Evolutionary conservation across 1,284 basidiomycete genomes (phyloP).

Genomic region (Papiliotrema laurentii): DNA sequence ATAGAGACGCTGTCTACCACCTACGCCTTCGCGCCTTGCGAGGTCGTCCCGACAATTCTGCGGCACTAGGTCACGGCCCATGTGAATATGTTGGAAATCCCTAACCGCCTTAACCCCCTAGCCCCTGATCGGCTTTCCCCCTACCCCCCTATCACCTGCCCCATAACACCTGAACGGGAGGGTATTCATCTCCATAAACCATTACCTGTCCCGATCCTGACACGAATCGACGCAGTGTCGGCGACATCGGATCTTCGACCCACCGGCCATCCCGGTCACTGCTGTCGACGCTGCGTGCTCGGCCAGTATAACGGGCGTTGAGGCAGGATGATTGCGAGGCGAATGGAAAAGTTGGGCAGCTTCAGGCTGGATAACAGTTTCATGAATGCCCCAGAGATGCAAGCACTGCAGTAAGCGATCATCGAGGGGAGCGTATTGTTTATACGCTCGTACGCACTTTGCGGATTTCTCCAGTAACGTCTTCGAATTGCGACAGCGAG

Average conservation of each 20-base stretch:
- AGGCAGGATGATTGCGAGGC: not conserved
- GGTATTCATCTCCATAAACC: too few species aligned
- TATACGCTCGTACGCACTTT: not conserved
- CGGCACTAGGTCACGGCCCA: too few species aligned
- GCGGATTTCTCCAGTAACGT: not conserved
- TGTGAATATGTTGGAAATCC: too few species aligned
- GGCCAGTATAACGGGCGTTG: not conserved
- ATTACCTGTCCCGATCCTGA: not conserved
- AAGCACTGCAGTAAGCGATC: not conserved
- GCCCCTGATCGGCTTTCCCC: too few species aligned
- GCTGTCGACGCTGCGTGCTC: not conserved
- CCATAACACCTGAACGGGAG: too few species aligned
- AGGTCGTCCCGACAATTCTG: too few species aligned
- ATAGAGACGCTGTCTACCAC: too few species aligned
- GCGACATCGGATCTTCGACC: not conserved
- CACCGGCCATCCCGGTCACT: not conserved
- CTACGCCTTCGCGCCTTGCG: too few species aligned
- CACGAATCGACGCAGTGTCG: not conserved
- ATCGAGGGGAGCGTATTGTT: not conserved
- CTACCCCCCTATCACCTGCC: too few species aligned
- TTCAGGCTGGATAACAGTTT: not conserved
- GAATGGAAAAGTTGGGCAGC: too few species aligned
- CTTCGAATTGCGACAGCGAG: not conserved
- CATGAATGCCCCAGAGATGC: not conserved
- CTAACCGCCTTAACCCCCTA: too few species aligned